Percentiles rank a stretch among this genome's conserved stretches.
Conservation (phyloP, 2,329 filamentous ascomycete genomes). For the Trichophyton benhamiae region DNA sequence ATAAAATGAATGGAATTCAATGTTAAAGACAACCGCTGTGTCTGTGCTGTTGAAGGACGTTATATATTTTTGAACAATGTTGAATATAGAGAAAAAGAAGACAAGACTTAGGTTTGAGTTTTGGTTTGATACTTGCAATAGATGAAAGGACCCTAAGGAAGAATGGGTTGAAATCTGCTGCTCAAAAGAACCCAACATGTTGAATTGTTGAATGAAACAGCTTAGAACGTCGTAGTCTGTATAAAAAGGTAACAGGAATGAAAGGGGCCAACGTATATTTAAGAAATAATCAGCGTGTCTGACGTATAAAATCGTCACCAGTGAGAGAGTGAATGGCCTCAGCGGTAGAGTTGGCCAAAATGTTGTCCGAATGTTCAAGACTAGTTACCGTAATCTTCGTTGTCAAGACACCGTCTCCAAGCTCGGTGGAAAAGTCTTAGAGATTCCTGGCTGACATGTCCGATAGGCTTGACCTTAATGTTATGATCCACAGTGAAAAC, state of each 20-base stretch:
- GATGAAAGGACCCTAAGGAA: neutral
- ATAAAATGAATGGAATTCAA: neutral
- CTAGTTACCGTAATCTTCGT: neutral
- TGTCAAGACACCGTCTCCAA: constrained; percentile 5
- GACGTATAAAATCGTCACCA: neutral
- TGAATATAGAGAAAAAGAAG: neutral
- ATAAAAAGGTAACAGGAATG: neutral
- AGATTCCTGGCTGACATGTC: constrained; percentile 21
- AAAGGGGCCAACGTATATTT: neutral
- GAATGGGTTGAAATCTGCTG: neutral
- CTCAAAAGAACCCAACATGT: neutral
- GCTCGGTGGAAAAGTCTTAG: constrained; percentile 17
- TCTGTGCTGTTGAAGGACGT: neutral
- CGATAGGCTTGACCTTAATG: constrained; percentile 31
- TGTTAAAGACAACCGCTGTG: neutral
- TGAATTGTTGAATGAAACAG: neutral
- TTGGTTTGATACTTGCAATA: neutral
- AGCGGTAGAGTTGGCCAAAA: neutral
- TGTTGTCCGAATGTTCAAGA: neutral
- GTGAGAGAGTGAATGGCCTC: neutral
- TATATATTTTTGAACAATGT: neutral
- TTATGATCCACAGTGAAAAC: constrained; percentile 34
- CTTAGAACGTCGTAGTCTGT: neutral
- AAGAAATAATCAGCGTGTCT: too few relatives aligned
- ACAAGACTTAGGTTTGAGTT: neutral